Base-by-base conservation (phyloP, 352 stramenopile genomes). In the Phytophthora podocarpi region DNA sequence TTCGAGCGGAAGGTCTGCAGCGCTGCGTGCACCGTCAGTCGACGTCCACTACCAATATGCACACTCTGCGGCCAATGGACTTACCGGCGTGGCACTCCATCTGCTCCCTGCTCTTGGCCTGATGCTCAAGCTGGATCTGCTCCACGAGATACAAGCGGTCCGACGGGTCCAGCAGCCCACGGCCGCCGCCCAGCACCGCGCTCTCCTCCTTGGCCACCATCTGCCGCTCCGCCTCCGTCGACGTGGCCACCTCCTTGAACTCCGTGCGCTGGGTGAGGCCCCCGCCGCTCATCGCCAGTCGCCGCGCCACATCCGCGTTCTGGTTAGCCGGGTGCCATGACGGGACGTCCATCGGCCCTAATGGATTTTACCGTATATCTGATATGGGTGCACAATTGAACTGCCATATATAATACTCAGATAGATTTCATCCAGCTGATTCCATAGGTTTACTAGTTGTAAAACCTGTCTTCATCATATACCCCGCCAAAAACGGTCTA, bases 241-340 rank as follows among this genome's bases (percentile, higher is more conserved):
- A 89, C 62, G 72, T 85, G 62, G 87, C 78, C 69, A 94, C 89
- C 13, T 83, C 64, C 48, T 82, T 88, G 64, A 89, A 92, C 72
- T 90, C 80, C 4, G 71, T 85, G 28, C 82, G 80, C 47, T 76
- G 59, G 15, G 63, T 13, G 21, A 63, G 35, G 1, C 43, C 37
- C 11, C 43, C 57, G 23, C 56, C 53, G 43, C 54, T 64, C 37
- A 63, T 50, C 40, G 68, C 52, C 45, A 65, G 59, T 31, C 67
- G 62, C 54, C 75, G 71, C 37, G 64, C 28, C 35, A 66, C 64
- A 59, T 79, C 59, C 15, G 74, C 39, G 53, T 89, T 78, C 51
- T 80, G 66, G 59, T 91, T 93, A 11, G 83, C 83, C 1, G 83
- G 83, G 34, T 92, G 81, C 81, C 83, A 92, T 24, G 77, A 78